Evolutionary conservation across 1,284 basidiomycete genomes (phyloP).

Genomic region (Cystobasidium pallidum): DNA sequence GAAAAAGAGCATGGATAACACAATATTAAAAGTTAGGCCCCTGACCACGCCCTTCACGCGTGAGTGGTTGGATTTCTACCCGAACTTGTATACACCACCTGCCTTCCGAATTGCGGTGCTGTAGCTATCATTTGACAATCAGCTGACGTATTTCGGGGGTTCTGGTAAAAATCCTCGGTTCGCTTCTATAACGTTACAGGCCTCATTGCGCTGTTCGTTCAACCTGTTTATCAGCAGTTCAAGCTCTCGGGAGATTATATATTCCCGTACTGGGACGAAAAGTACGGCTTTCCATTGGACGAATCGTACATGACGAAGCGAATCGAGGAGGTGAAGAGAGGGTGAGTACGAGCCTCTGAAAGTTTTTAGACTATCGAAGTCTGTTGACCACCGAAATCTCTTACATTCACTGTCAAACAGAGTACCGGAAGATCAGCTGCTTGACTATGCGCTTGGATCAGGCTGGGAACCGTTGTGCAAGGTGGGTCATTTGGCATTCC

Average conservation of each 20-base stretch:
- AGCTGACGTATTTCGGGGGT: too few relatives aligned
- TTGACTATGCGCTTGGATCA: not conserved
- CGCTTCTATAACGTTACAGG: too few relatives aligned
- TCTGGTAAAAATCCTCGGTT: too few relatives aligned
- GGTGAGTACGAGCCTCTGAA: not conserved
- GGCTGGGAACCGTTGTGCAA: constrained; percentile 36
- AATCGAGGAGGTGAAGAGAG: not conserved
- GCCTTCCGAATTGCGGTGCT: too few relatives aligned
- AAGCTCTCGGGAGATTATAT: not conserved
- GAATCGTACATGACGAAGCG: not conserved
- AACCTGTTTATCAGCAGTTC: constrained; percentile 3
- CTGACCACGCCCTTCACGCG: too few relatives aligned
- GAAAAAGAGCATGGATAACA: too few relatives aligned
- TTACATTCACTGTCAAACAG: not conserved
- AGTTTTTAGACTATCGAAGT: too few relatives aligned
- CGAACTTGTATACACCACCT: too few relatives aligned
- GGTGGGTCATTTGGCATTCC: not conserved
- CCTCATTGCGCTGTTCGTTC: not conserved
- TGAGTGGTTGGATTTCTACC: too few relatives aligned
- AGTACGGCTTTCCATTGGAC: not conserved
- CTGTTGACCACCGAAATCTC: too few relatives aligned
- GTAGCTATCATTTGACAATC: too few relatives aligned
- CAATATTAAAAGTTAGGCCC: too few relatives aligned
- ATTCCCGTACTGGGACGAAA: constrained; percentile 3
- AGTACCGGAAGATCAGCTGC: constrained; percentile 7